A percentile compares a stretch with the other conserved stretches of the same genome.
phyloP scores from a whole-genome alignment of 2,329 filamentous ascomycete genomes.

The Waltergamsia citrina region DNA sequence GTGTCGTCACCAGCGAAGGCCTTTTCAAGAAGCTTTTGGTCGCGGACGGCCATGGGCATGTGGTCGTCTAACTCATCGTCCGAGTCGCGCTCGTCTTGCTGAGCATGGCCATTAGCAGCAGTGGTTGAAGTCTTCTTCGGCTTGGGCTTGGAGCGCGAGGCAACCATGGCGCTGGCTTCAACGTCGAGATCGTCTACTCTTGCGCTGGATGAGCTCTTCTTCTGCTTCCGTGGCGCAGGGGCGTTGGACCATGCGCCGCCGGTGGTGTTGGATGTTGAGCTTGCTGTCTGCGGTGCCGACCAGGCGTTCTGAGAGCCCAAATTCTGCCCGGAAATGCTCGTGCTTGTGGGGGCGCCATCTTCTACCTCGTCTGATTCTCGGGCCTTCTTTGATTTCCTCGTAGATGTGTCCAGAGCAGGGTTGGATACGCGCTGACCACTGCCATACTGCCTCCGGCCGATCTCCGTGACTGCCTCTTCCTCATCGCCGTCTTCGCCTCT shows the following conservation, averaged over 20 bases:
- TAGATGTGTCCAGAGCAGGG: constrained; percentile 18
- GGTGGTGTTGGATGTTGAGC: not conserved
- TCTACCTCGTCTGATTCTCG: constrained; percentile 6
- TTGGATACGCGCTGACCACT: constrained; percentile 10
- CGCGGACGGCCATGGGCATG: constrained; percentile 47
- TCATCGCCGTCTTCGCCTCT: constrained; percentile 52
- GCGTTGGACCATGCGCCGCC: constrained; percentile 11
- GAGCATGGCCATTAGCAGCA: not conserved
- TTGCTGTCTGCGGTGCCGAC: not conserved
- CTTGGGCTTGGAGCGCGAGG: constrained; percentile 3
- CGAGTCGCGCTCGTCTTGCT: constrained; percentile 15
- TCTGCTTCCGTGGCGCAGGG: constrained; percentile 27
- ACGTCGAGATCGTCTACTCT: constrained; percentile 30
- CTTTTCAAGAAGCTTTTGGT: constrained; percentile 62
- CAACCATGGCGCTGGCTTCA: constrained; percentile 18
- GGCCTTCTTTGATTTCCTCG: constrained; percentile 17
- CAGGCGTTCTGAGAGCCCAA: not conserved
- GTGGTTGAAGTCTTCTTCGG: constrained; percentile 3
- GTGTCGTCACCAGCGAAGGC: constrained; percentile 90
- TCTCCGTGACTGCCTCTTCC: constrained; percentile 43
- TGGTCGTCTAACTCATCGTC: constrained; percentile 31
- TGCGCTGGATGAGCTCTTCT: constrained; percentile 15
- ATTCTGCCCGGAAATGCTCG: not conserved
- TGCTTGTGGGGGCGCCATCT: too few species aligned
- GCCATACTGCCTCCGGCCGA: constrained; percentile 65